Conservation (phyloP, 805 yeast genomes). For the Cyberlindnera suaveolens region DNA sequence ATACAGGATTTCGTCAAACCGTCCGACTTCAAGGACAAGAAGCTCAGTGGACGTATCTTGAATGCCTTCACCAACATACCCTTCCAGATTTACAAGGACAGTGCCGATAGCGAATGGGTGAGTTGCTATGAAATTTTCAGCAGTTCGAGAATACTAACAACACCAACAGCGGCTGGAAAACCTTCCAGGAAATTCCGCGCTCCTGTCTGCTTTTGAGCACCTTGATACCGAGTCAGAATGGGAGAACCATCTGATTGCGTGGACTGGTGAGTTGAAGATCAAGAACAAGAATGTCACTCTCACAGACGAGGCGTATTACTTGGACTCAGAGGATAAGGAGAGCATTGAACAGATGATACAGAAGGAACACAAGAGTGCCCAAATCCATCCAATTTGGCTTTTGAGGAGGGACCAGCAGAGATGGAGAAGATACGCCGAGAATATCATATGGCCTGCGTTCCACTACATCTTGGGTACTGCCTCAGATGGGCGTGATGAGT, state of each 20-base stretch:
- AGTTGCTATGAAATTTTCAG: not conserved
- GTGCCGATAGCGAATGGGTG: conserved; percentile 27
- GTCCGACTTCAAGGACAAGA: conserved; percentile 18
- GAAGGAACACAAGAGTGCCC: conserved; percentile 38
- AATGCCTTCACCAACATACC: conserved; percentile 67
- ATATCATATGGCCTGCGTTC: conserved; percentile 88
- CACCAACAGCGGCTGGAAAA: conserved; percentile 35
- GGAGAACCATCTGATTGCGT: conserved; percentile 85
- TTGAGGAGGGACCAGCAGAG: conserved; percentile 69
- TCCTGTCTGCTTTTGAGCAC: conserved; percentile 67
- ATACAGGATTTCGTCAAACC: conserved; percentile 13
- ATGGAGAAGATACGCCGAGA: conserved; percentile 89
- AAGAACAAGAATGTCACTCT: conserved; percentile 10
- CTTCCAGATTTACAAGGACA: conserved; percentile 44
- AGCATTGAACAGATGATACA: conserved; percentile 42
- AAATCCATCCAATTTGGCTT: conserved; percentile 85
- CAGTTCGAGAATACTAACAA: conserved; percentile 4
- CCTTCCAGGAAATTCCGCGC: conserved; percentile 77
- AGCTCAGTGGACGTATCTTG: conserved; percentile 51
- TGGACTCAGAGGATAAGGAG: conserved; percentile 49
- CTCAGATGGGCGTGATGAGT: conserved; percentile 61
- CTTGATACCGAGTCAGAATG: conserved; percentile 63
- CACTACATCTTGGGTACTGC: conserved; percentile 85
- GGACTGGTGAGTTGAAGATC: conserved; percentile 82
- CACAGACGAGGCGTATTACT: conserved; percentile 53